phyloP scores from a whole-genome alignment of 805 yeast genomes.

The Saturnispora gosingensis region DNA sequence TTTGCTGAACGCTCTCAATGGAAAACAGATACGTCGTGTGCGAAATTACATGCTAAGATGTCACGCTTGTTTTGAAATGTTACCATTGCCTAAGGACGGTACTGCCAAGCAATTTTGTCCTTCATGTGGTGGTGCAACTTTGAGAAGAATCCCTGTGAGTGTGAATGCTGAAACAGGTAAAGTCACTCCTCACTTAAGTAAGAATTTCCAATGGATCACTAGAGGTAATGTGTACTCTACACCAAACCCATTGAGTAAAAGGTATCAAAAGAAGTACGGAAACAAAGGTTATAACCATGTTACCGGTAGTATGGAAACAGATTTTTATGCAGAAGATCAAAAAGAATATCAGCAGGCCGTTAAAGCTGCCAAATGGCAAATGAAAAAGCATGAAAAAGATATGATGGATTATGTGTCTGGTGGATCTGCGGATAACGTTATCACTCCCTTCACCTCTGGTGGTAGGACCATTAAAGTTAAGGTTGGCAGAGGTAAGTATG shows the following conservation, averaged over 20 bases:
- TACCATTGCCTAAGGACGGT: conserved; percentile 70
- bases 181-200: conserved; percentile 78
- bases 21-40: conserved; percentile 74
- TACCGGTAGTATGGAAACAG: conserved; percentile 45
- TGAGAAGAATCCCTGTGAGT: conserved; percentile 84
- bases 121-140: conserved; percentile 88
- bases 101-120: conserved; percentile 85
- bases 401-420: conserved; percentile 89
- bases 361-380: conserved; percentile 81
- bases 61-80: conserved; percentile 87
- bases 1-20: conserved; percentile 75
- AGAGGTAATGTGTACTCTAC: conserved; percentile 77
- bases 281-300: conserved; percentile 70
- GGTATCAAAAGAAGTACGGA: conserved; percentile 61
- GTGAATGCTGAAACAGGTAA: conserved; percentile 72
- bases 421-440: conserved; percentile 78
- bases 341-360: conserved; percentile 84
- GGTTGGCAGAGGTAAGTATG: conserved; percentile 80
- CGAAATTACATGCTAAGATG: conserved; percentile 93
- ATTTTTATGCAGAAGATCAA: conserved; percentile 82
- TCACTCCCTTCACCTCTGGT: conserved; percentile 79
- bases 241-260: conserved; percentile 81
- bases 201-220: conserved; percentile 87
- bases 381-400: conserved; percentile 76
- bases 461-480: conserved; percentile 56